Conservation (phyloP, 768 basidiomycete species). For the Tricholoma saponaceum region DNA sequence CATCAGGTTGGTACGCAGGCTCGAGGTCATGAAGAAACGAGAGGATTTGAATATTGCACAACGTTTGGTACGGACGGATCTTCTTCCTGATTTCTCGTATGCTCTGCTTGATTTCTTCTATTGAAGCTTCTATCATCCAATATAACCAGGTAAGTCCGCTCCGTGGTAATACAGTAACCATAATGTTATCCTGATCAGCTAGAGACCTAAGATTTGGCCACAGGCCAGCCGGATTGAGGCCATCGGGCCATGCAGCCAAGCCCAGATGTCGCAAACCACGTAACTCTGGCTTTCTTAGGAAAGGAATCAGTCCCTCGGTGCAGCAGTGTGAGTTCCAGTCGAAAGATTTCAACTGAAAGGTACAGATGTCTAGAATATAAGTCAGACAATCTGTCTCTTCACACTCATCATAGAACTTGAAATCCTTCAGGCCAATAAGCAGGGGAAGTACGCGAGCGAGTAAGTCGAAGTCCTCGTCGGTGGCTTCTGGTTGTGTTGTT, state of each 20-base stretch:
- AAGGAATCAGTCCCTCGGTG: not conserved
- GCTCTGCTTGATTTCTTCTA: not conserved
- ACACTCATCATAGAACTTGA: not conserved
- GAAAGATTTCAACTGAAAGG: not conserved
- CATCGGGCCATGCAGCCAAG: not conserved
- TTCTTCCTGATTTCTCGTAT: no score
- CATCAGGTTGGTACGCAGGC: no score
- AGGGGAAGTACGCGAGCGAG: not conserved
- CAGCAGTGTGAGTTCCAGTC: not conserved
- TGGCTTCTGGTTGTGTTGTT: not conserved
- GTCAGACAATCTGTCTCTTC: not conserved
- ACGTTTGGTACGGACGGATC: not conserved
- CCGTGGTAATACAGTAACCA: not conserved
- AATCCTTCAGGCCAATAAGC: not conserved
- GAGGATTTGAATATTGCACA: not conserved
- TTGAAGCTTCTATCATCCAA: not conserved
- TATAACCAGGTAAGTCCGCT: not conserved
- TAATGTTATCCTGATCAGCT: not conserved
- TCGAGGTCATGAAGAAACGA: not conserved
- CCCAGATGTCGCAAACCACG: not conserved
- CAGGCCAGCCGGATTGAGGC: not conserved
- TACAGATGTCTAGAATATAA: not conserved
- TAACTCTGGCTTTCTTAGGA: not conserved
- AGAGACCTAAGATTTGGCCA: not conserved
- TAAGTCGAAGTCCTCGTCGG: not conserved